Evolutionary conservation across 176 grass and related monocot genomes (phyloP).

Genomic region (Musa beccarii): DNA sequence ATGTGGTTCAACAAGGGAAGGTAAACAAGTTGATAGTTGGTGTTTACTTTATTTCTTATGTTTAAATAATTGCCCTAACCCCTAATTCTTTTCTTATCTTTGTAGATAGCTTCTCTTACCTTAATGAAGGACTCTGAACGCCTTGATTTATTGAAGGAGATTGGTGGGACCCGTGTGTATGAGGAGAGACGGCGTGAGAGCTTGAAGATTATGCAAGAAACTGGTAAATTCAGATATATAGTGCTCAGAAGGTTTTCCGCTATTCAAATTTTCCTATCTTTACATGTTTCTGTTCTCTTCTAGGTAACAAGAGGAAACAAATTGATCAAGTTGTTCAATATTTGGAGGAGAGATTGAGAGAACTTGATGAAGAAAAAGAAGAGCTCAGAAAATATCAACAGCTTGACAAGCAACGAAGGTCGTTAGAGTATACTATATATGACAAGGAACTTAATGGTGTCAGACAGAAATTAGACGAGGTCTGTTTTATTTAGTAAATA

Average conservation of each 20-base stretch:
- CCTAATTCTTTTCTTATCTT: background rate
- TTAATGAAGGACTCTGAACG: constrained; percentile 98
- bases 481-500: constrained; percentile 15
- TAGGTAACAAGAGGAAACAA: constrained; percentile 98
- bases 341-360: constrained; percentile 77
- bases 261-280: background rate
- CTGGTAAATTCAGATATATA: constrained; percentile 38
- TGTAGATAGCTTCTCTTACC: constrained; percentile 92
- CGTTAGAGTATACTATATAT: constrained; percentile 90
- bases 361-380: constrained; percentile 99
- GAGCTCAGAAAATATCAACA: constrained; percentile 95
- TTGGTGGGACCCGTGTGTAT: constrained; percentile 92
- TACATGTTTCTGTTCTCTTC: constrained; percentile 2
- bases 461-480: constrained; percentile 64
- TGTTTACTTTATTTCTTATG: constrained; percentile 16
- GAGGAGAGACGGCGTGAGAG: constrained; percentile 89
- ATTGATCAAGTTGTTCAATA: constrained; percentile 95
- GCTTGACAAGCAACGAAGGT: constrained; percentile 86
- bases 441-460: constrained; percentile 89
- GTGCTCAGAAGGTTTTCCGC: background rate
- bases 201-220: constrained; percentile 99
- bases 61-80: constrained; percentile 10
- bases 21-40: constrained; percentile 30
- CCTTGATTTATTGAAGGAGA: constrained; percentile 97
- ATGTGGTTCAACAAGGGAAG: constrained; percentile 98